Percentiles rank a stretch among this genome's conserved stretches.
Evolutionary conservation across 495 filamentous ascomycete species (phyloP).

Genomic region (Choiromyces venosus): DNA sequence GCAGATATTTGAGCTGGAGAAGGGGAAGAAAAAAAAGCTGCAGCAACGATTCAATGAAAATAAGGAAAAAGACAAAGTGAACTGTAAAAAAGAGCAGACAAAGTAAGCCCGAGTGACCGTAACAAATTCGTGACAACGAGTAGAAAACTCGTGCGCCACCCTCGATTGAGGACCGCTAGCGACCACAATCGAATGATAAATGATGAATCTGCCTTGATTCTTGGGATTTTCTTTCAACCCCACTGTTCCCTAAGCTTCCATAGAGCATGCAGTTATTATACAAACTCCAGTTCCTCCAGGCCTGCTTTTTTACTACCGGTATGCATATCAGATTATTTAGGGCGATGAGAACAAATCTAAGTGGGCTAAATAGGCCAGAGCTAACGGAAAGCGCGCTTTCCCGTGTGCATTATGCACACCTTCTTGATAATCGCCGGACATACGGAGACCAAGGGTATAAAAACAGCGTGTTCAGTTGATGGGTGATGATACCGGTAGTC

Average conservation of each 20-base stretch:
- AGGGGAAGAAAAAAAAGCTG: neutral
- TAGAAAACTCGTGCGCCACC: neutral
- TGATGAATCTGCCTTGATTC: neutral
- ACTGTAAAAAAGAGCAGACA: neutral
- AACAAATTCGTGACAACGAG: neutral
- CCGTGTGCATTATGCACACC: neutral
- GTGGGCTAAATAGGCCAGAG: neutral
- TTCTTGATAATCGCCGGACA: neutral
- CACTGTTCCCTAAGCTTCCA: neutral
- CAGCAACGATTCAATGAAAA: neutral
- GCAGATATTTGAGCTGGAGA: conserved; percentile 3
- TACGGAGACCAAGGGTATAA: neutral
- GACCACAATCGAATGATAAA: neutral
- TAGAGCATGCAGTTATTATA: neutral
- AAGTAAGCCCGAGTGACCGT: neutral
- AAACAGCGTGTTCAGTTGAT: neutral
- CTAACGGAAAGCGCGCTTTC: neutral
- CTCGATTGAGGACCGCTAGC: neutral
- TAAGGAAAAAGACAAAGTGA: conserved; percentile 4
- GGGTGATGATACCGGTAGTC: neutral
- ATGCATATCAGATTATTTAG: neutral
- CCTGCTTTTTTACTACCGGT: neutral
- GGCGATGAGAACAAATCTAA: neutral
- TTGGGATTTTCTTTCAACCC: neutral
- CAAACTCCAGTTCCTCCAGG: neutral